Evolutionary conservation across 2,329 filamentous ascomycete species (phyloP).

Genomic region (Diaporthe eres): DNA sequence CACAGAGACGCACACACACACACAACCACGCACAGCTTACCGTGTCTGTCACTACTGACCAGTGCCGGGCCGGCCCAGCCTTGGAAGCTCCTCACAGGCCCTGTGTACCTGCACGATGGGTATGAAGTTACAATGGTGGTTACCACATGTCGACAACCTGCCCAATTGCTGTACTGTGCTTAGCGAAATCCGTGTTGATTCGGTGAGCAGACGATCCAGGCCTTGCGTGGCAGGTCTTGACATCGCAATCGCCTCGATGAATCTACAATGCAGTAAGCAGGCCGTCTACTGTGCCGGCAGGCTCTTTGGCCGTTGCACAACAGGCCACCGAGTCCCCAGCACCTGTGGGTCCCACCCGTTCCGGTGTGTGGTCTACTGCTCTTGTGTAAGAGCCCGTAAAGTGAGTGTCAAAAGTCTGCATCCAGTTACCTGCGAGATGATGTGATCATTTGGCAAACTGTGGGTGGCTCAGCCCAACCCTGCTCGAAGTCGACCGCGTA

Average conservation of each 20-base stretch:
- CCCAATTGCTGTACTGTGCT: background rate
- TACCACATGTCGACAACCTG: background rate
- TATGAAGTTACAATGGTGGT: background rate
- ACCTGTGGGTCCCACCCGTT: background rate
- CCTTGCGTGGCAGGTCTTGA: background rate
- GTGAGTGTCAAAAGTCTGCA: background rate
- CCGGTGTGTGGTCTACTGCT: background rate
- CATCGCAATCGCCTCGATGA: background rate
- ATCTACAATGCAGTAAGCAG: background rate
- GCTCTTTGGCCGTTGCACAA: constrained; percentile 10
- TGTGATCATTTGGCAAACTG: constrained; percentile 8
- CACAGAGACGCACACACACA: background rate
- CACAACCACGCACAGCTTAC: background rate
- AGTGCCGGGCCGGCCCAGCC: background rate
- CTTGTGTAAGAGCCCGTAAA: background rate
- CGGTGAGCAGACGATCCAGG: background rate
- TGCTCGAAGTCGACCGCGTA: background rate
- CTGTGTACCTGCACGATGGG: background rate
- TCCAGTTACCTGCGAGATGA: background rate
- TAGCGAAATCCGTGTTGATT: background rate
- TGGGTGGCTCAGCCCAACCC: background rate
- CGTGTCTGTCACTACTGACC: background rate
- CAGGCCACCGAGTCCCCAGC: constrained; percentile 22
- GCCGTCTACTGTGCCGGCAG: background rate
- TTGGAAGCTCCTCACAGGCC: constrained; percentile 14